A percentile compares a stretch with the other conserved stretches of the same genome.
Conservation (phyloP, 306 rosid genomes). For the Corylus americana region DNA sequence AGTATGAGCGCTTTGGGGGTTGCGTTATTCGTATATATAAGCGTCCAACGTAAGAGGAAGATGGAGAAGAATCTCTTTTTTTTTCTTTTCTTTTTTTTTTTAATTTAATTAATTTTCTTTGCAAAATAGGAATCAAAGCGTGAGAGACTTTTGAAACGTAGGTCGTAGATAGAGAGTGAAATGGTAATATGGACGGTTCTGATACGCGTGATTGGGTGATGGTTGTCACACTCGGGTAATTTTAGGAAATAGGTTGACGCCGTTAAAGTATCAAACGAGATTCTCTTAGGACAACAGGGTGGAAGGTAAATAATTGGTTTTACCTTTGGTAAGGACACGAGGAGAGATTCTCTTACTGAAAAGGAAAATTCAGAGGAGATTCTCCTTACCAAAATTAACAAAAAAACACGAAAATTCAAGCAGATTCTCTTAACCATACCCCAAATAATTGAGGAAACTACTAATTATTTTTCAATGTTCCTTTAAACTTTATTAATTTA, state of each 20-base stretch:
- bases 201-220: too few relatives aligned
- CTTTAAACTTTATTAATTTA: too few relatives aligned
- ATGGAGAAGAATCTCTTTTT: constrained; percentile 9
- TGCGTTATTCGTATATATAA: constrained; percentile 18
- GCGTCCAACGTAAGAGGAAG: constrained; percentile 23
- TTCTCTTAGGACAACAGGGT: too few relatives aligned
- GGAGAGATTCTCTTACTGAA: not conserved
- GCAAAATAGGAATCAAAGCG: not conserved
- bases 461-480: too few relatives aligned
- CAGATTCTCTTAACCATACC: not conserved
- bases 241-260: too few relatives aligned
- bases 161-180: too few relatives aligned
- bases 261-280: too few relatives aligned
- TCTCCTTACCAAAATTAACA: not conserved
- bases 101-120: too few relatives aligned
- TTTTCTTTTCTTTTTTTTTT: too few relatives aligned
- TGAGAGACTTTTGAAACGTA: not conserved
- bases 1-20: not conserved
- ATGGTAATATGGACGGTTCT: too few relatives aligned
- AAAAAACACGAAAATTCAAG: not conserved
- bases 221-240: too few relatives aligned
- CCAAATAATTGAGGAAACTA: too few relatives aligned
- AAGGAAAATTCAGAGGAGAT: not conserved
- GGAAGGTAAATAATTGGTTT: not conserved
- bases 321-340: not conserved